Evolutionary conservation across 2,329 filamentous ascomycete genomes (phyloP).

Genomic region (Fusarium anguioides): DNA sequence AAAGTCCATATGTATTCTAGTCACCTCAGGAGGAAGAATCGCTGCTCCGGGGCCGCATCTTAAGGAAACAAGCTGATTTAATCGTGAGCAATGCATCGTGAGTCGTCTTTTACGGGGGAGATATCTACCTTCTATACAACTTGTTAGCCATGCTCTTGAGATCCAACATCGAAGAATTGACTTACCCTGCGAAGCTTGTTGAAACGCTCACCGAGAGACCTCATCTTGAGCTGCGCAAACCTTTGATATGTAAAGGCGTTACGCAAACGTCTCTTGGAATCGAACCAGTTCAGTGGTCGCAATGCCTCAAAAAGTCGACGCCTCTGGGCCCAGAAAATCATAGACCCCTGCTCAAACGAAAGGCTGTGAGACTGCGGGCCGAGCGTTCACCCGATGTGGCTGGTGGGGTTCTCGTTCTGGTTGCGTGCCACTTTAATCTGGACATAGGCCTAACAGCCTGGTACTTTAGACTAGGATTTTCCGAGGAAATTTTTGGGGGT

Average conservation of each 20-base stretch:
- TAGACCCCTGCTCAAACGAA: constrained; percentile 30
- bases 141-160: constrained; percentile 33
- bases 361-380: constrained; percentile 40
- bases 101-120: constrained; percentile 22
- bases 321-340: constrained; percentile 43
- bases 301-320: constrained; percentile 45
- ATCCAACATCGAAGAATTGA: constrained; percentile 35
- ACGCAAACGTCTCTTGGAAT: constrained; percentile 24
- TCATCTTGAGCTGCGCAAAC: constrained; percentile 48
- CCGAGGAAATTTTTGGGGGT: constrained; percentile 42
- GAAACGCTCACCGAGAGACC: constrained; percentile 73
- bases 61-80: constrained; percentile 74
- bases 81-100: constrained; percentile 43
- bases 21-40: constrained; percentile 79
- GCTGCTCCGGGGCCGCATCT: constrained; percentile 86
- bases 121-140: constrained; percentile 56
- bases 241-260: constrained; percentile 33
- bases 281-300: constrained; percentile 27
- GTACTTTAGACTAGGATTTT: constrained; percentile 22
- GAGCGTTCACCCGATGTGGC: constrained; percentile 45
- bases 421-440: constrained; percentile 23
- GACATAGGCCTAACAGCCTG: background rate
- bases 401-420: constrained; percentile 14
- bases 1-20: constrained; percentile 80
- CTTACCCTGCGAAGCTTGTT: constrained; percentile 78